phyloP scores from a whole-genome alignment of 305 asterid species.

The Fraxinus albicans region DNA sequence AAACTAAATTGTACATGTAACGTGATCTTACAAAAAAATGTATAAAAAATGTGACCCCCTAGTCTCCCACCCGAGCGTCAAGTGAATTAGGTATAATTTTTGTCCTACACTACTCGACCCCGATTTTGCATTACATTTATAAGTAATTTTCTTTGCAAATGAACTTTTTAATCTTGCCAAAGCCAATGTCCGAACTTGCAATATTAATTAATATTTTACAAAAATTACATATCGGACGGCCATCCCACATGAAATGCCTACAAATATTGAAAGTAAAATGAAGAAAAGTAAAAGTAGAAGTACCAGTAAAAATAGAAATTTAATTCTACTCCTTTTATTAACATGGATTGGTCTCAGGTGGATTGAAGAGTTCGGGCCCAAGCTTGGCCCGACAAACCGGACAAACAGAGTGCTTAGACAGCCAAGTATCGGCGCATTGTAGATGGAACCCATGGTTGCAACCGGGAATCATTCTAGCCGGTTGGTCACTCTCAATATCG shows the following conservation, averaged over 20 bases:
- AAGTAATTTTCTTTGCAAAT: too few species aligned
- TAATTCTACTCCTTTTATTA: not conserved
- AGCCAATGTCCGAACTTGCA: not conserved
- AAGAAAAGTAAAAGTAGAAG: too few species aligned
- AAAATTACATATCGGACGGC: not conserved
- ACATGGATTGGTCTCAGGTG: constrained; percentile 41
- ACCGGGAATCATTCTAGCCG: constrained; percentile 64
- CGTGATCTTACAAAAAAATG: not conserved
- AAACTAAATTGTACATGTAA: too few species aligned
- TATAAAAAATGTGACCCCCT: too few species aligned
- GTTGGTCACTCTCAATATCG: constrained; percentile 50
- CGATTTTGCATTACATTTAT: too few species aligned
- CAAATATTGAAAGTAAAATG: not conserved
- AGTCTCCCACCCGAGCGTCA: not conserved
- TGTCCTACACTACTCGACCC: too few species aligned
- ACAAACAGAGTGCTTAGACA: constrained; percentile 52
- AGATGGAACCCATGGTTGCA: constrained; percentile 80
- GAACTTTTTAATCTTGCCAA: not conserved
- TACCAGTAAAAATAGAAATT: not conserved
- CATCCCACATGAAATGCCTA: not conserved
- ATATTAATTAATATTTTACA: too few species aligned
- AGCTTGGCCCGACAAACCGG: constrained; percentile 66
- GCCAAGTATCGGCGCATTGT: constrained; percentile 74
- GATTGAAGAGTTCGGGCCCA: constrained; percentile 43
- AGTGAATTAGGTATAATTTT: not conserved